Evolutionary conservation across 1,284 basidiomycete species (phyloP).

Genomic region (Malassezia brasiliensis): DNA sequence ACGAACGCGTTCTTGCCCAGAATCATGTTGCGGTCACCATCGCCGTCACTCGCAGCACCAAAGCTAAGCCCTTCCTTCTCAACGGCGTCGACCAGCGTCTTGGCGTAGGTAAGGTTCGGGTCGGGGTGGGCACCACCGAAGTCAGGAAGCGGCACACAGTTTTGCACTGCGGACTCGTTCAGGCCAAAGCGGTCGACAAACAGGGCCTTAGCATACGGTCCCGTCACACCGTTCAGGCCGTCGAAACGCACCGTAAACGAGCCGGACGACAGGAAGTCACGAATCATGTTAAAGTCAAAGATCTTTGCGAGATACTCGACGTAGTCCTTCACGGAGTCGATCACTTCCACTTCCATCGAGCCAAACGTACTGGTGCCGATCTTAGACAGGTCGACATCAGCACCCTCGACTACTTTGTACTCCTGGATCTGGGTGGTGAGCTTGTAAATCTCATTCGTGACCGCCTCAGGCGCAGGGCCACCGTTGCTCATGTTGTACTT

Average conservation of each 20-base stretch:
- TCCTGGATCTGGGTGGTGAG: conserved; percentile 73
- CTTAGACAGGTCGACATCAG: conserved; percentile 74
- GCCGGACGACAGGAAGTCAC: conserved; percentile 65
- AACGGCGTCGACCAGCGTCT: conserved; percentile 82
- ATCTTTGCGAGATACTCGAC: conserved; percentile 71
- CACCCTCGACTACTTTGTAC: conserved; percentile 75
- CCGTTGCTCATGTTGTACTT: conserved; percentile 98
- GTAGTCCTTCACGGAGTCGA: conserved; percentile 90
- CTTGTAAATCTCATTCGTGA: conserved; percentile 88
- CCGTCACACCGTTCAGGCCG: conserved; percentile 90
- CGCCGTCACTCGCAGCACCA: conserved; percentile 92
- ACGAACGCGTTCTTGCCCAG: conserved; percentile 97
- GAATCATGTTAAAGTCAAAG: conserved; percentile 90
- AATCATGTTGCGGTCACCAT: conserved; percentile 99
- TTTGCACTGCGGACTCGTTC: conserved; percentile 71
- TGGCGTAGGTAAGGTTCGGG: conserved; percentile 95
- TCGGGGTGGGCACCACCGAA: conserved; percentile 97
- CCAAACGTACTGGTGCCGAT: conserved; percentile 64
- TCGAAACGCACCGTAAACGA: conserved; percentile 83
- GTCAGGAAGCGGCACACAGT: conserved; percentile 79
- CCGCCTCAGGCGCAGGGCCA: conserved; percentile 85
- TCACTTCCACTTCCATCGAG: conserved; percentile 67
- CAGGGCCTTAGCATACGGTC: conserved; percentile 85
- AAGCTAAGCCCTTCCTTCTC: conserved; percentile 79
- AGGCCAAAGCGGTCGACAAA: conserved; percentile 77